These are phyloP conservation scores for Schizochytrium sp. DNA, from an alignment of 108 stramenopile genomes.

Conservation along the genomic window DNA sequence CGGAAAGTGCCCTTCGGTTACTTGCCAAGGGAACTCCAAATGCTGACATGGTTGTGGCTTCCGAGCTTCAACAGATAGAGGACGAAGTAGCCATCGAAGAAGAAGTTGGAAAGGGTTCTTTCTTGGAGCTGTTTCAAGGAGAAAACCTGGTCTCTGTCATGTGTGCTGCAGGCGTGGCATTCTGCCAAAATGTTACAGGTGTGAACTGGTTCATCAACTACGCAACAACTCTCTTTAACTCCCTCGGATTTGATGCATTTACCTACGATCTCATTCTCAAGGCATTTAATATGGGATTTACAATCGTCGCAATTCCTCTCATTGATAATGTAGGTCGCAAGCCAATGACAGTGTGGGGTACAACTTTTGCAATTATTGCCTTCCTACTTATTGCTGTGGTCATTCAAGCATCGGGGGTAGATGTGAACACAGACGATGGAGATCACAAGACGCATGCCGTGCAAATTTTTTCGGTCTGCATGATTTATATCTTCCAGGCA, in stretches of 20 bases:
- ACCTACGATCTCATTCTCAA: neutral
- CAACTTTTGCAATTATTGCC: neutral
- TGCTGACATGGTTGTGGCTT: too few relatives aligned
- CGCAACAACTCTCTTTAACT: neutral
- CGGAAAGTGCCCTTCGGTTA: too few relatives aligned
- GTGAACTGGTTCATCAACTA: too few relatives aligned
- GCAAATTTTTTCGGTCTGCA: neutral
- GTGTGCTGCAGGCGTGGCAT: too few relatives aligned
- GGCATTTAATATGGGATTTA: neutral
- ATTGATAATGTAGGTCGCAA: neutral
- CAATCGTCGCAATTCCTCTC: neutral
- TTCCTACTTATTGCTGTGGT: neutral
- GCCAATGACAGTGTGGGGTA: neutral
- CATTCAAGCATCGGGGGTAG: neutral
- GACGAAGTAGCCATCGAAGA: too few relatives aligned
- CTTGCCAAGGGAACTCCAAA: too few relatives aligned
- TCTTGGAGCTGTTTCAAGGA: too few relatives aligned
- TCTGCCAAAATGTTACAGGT: too few relatives aligned
- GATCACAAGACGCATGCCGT: neutral
- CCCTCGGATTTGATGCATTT: slow-evolving; percentile 3
- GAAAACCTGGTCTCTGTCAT: too few relatives aligned
- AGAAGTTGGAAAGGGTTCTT: too few relatives aligned
- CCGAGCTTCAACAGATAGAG: too few relatives aligned
- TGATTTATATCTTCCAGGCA: neutral
- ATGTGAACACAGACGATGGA: neutral